Conservation (phyloP, 2,329 filamentous ascomycete genomes). For the Cladorrhinum sp. region DNA sequence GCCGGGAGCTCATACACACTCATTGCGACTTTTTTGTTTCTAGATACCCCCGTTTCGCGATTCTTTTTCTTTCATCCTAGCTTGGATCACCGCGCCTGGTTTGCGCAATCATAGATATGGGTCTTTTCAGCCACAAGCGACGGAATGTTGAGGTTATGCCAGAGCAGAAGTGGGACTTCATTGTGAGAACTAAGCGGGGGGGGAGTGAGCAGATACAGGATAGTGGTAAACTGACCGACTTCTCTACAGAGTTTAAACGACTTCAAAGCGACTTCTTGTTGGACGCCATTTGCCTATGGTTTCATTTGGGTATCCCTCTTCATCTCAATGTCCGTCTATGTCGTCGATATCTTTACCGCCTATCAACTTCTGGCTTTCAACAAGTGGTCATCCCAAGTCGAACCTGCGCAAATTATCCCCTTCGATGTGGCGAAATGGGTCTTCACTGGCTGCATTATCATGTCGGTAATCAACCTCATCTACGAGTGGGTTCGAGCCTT, state of each 20-base stretch:
- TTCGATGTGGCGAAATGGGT: slow-evolving; percentile 88
- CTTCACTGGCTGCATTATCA: slow-evolving; percentile 86
- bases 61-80: slow-evolving; percentile 10
- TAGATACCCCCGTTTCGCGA: slow-evolving; percentile 21
- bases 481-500: slow-evolving; percentile 79
- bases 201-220: background rate
- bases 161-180: slow-evolving; percentile 94
- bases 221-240: background rate
- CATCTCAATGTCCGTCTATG: slow-evolving; percentile 80
- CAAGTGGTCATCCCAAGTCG: slow-evolving; percentile 80
- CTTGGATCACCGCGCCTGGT: slow-evolving; percentile 15
- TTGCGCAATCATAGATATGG: slow-evolving; percentile 50
- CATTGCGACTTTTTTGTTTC: slow-evolving; percentile 23
- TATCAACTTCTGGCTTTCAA: slow-evolving; percentile 87
- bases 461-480: slow-evolving; percentile 77
- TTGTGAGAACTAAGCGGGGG: slow-evolving; percentile 53
- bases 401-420: slow-evolving; percentile 66
- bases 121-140: slow-evolving; percentile 59
- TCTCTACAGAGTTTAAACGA: slow-evolving; percentile 55
- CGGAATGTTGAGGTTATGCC: slow-evolving; percentile 65
- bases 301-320: slow-evolving; percentile 80
- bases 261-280: slow-evolving; percentile 80
- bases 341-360: slow-evolving; percentile 87
- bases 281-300: slow-evolving; percentile 73
- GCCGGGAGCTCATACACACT: slow-evolving; percentile 19